Evolutionary conservation across 2,329 filamentous ascomycete genomes (phyloP).

Genomic region (Chrysoporthe deuterocubensis): DNA sequence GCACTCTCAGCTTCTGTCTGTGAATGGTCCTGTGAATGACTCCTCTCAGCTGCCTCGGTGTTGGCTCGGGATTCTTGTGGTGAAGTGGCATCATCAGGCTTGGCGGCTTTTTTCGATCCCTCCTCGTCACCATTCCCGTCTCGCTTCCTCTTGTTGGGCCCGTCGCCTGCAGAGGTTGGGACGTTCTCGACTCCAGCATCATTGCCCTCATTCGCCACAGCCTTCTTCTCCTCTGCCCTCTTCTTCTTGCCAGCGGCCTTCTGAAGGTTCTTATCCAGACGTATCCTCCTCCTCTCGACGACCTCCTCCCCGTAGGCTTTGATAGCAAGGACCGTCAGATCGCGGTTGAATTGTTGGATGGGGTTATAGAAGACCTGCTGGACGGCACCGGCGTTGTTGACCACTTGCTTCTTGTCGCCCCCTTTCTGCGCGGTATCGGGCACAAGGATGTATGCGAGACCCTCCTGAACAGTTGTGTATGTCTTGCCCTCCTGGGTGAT

Average conservation of each 20-base stretch:
- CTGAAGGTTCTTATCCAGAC: slow-evolving; percentile 47
- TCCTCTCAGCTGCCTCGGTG: slow-evolving; percentile 18
- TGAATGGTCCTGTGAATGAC: not conserved
- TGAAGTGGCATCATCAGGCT: slow-evolving; percentile 10
- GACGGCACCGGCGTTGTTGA: slow-evolving; percentile 59
- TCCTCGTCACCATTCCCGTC: slow-evolving; percentile 39
- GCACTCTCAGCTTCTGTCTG: not conserved
- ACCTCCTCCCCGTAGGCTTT: slow-evolving; percentile 79
- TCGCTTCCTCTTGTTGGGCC: slow-evolving; percentile 48
- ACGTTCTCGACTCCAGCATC: slow-evolving; percentile 8
- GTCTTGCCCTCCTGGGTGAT: slow-evolving; percentile 50
- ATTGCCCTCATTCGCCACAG: not conserved
- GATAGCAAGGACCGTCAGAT: slow-evolving; percentile 90
- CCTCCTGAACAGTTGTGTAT: slow-evolving; percentile 58
- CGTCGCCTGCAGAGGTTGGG: slow-evolving; percentile 29
- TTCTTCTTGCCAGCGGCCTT: slow-evolving; percentile 45
- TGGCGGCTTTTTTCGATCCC: slow-evolving; percentile 19
- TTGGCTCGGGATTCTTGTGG: slow-evolving; percentile 17
- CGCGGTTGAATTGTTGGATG: slow-evolving; percentile 98
- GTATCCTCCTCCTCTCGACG: slow-evolving; percentile 25
- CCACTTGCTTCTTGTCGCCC: slow-evolving; percentile 38
- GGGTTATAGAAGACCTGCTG: slow-evolving; percentile 97
- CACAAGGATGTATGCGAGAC: slow-evolving; percentile 60
- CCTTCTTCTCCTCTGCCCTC: slow-evolving; percentile 46
- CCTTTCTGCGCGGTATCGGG: slow-evolving; percentile 44